These are phyloP conservation scores for Pseudocercospora vitis DNA, from an alignment of 2,329 filamentous ascomycete genomes.

Conservation along the genomic window DNA sequence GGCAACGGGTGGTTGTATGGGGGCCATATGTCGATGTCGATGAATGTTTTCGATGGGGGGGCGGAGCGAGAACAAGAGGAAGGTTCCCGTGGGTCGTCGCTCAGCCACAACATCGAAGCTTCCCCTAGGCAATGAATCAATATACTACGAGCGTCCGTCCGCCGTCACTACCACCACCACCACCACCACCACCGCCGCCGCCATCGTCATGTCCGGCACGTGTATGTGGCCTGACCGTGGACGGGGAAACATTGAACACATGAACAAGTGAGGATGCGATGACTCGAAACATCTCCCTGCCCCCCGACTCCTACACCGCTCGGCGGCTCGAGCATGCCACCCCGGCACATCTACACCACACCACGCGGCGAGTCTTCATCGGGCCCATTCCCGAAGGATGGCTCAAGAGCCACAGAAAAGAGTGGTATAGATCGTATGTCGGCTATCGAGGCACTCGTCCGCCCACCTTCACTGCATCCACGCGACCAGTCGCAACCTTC, in stretches of 20 bases:
- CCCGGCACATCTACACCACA: conserved; percentile 61
- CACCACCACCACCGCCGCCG: too few relatives aligned
- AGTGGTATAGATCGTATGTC: conserved; percentile 60
- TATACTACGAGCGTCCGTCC: too few relatives aligned
- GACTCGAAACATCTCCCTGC: conserved; percentile 24
- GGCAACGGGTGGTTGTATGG: too few relatives aligned
- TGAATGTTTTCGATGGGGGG: not conserved
- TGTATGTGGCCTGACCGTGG: too few relatives aligned
- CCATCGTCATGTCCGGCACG: too few relatives aligned
- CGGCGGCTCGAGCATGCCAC: conserved; percentile 55
- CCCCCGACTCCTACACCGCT: conserved; percentile 43
- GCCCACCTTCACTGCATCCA: conserved; percentile 33
- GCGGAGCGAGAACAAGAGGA: not conserved
- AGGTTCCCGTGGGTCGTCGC: not conserved
- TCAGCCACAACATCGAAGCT: conserved; percentile 8
- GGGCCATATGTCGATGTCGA: not conserved
- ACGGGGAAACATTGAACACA: too few relatives aligned
- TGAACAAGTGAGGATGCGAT: conserved; percentile 24
- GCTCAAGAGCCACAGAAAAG: conserved; percentile 62
- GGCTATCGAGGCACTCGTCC: conserved; percentile 37
- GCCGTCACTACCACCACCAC: too few relatives aligned
- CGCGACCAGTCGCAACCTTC: conserved; percentile 21
- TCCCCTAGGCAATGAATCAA: too few relatives aligned
- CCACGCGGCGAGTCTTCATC: conserved; percentile 63
- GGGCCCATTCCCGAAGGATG: conserved; percentile 66